Conservation (phyloP, 306 rosid species). For the Erythrophleum fordii region DNA sequence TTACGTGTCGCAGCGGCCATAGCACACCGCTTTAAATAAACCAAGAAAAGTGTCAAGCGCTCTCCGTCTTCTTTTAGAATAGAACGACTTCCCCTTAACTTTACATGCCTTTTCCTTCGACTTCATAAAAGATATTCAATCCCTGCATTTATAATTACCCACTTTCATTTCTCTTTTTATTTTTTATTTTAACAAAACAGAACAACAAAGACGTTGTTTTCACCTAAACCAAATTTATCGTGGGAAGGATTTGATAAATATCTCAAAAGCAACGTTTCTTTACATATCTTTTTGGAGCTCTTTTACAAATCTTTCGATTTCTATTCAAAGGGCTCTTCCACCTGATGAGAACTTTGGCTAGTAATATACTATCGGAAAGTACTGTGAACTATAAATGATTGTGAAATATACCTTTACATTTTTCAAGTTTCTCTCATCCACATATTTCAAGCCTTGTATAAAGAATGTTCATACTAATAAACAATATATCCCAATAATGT, state of each 20-base stretch:
- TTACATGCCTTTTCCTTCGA: background rate
- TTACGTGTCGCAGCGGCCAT: background rate
- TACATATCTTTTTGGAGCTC: background rate
- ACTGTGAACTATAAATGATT: no score
- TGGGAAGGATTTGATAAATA: background rate
- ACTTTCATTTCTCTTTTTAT: background rate
- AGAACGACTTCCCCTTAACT: no score
- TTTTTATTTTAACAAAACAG: background rate
- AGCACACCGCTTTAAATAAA: background rate
- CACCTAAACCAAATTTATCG: background rate
- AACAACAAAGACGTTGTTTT: background rate
- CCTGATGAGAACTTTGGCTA: background rate
- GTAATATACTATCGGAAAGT: no score
- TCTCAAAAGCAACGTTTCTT: background rate
- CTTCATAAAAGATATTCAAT: background rate
- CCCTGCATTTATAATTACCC: background rate
- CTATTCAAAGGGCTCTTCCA: background rate
- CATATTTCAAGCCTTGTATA: no score
- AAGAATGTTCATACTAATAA: no score
- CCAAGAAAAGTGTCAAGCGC: background rate
- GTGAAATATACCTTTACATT: no score
- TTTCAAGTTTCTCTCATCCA: no score
- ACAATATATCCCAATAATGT: no score
- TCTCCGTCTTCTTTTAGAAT: background rate
- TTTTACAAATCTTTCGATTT: background rate